Base-by-base conservation (phyloP, 192 early-diverging fungal species). In the Mortierella alpina region DNA sequence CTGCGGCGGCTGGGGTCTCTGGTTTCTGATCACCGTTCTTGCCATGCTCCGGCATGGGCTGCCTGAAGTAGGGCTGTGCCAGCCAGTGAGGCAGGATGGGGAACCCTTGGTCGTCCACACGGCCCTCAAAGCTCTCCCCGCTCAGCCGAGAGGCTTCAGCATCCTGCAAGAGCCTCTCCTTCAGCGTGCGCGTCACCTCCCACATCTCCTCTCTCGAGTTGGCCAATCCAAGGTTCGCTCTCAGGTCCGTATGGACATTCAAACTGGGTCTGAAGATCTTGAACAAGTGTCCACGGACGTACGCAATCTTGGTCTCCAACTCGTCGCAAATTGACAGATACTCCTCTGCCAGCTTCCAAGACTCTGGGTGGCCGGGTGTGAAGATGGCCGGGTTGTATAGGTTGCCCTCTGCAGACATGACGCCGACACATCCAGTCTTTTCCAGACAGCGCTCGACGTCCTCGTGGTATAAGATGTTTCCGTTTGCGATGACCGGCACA, bases 401-500 rank as follows among this genome's bases (percentile, higher is more conserved):
- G 66, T 88, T 92, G 1, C 91, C 91, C 73, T 95, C 94, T 13
- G 96, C 97, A 9, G 93, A 88, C 98, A 99, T 99, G 59, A 99
- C 94, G 44, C 96, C 98, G 69, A 93, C 94, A 39, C 88, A 93
- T 31, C 93, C 94, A 11, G 97, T 99, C 23, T 83, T 76, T 15
- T 92, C 91, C 2, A 99, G 62, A 60, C 97, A 98, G 4, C 88
- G 79, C 64, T 94, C 89, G n/a, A 98, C 84, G 65, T 99, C 97
- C 81, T 97, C 94, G 39, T 86, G 84, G 72, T 98, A 99, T 17
- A 96, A 82, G 39, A 99, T 96, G 65, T 99, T 98, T 31, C 98
- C 98, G 75, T 99, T 99, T 56, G 96, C 97, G 85, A 99, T 87
- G 7, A 99, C 96, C 1, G 98, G 98, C 1, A 99, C 77, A 13